Evolutionary conservation across 306 rosid genomes (phyloP), one percentile per base, ranked within the genome.

Genomic region (Leucaena leucocephala): DNA sequence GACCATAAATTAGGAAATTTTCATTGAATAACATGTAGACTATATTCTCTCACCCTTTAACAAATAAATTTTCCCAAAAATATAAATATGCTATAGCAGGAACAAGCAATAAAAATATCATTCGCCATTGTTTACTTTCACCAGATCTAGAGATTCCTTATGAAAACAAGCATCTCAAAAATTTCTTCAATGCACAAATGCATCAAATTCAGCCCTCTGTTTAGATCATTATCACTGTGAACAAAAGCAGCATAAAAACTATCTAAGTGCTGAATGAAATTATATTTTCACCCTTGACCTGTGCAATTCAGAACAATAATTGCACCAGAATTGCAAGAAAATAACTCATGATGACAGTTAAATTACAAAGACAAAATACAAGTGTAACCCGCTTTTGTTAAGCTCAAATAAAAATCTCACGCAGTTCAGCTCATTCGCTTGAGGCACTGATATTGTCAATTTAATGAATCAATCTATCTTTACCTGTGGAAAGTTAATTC

Each of bases 401-500:
- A 62, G 68, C 68, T 17, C 68, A 34, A 16, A 19, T 2, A 6
- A 65, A 65, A 38, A 15, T 8, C 39, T 42, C 27, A 16, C 7
- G 33, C 2, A 17, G 48, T 7, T 65, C 48, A 38, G 14, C 21
- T 65, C 21, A 65, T 38, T 38, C 33, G 16, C 27, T n/a, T 39
- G 11, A 38, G 70, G 48, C 45, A 68, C 52, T 27, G 11, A 82
- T 46, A 82, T 50, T 82, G 71, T 76, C 73, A 34, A 80, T 59
- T 62, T 48, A 73, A 34, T 10, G 46, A 48, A 78, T 66, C 43
- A 66, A 55, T 68, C 61, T 69, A 67, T 59, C 78, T 71, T 71
- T 89, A 94, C 98, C 95, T 91, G 92, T 19, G 88, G 88, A 82
- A 88, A 94, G 86, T 61, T 80, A 70, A 94, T 94, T 79, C 97